Conservation (phyloP, 192 early-diverging fungal species). For the Kappamyces sp. region DNA sequence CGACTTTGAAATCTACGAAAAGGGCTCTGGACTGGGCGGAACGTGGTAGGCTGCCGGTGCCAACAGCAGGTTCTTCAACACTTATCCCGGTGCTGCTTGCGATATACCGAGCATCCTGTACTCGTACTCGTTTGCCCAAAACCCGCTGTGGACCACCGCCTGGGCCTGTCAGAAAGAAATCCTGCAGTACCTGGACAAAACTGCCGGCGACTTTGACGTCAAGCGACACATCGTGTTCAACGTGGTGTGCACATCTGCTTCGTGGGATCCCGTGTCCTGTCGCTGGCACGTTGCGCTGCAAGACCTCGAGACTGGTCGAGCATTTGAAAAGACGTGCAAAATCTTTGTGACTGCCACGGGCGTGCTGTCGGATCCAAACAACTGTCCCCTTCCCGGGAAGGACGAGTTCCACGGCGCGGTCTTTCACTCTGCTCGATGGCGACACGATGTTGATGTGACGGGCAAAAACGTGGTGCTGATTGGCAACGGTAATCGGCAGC, state of each 20-base stretch:
- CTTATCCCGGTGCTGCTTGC: slow-evolving; percentile 40
- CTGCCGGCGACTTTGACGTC: neutral
- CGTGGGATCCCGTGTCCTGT: neutral
- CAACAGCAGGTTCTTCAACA: slow-evolving; percentile 11
- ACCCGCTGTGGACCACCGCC: slow-evolving; percentile 10
- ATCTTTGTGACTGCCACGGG: slow-evolving; percentile 39
- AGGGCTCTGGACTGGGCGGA: neutral
- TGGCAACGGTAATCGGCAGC: slow-evolving; percentile 9
- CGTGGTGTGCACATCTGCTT: neutral
- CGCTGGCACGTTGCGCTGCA: neutral
- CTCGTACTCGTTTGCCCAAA: slow-evolving; percentile 35
- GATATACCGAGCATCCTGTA: slow-evolving; percentile 40
- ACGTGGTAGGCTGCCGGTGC: slow-evolving; percentile 5
- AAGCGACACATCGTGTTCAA: neutral
- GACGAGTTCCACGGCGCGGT: slow-evolving; percentile 43
- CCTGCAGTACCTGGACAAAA: neutral
- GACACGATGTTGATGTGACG: slow-evolving; percentile 36
- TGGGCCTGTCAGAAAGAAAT: neutral
- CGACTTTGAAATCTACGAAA: slow-evolving; percentile 6
- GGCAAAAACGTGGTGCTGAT: slow-evolving; percentile 34
- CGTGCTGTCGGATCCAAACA: slow-evolving; percentile 36
- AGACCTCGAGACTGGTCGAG: too few species aligned
- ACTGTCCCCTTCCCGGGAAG: slow-evolving; percentile 32
- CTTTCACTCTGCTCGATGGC: slow-evolving; percentile 48
- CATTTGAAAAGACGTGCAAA: slow-evolving; percentile 16